Evolutionary conservation across 441 rosid species (phyloP), one percentile per base, ranked within the genome.

Genomic region (Eutrema salsugineum): DNA sequence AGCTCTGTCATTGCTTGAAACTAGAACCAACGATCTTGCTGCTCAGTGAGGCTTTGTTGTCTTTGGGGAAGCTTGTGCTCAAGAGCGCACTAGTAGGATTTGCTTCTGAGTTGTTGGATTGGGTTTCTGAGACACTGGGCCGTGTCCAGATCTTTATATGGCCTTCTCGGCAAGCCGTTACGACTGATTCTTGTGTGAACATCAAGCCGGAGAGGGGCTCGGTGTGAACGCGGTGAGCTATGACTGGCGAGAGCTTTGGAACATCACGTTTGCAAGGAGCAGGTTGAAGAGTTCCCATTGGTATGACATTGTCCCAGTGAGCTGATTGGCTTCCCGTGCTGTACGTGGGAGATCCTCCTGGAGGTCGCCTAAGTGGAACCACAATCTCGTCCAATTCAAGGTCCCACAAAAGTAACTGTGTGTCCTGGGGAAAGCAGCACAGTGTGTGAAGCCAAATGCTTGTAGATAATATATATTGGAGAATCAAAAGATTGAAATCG

Each of bases 381-480:
- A 95, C 98, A 49, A 95, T 93, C 82, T 93, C 99, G 28, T 95
- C 97, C 94, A 86, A 81, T 85, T 95, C 96, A 38, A 95, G 83
- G 83, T 95, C 98, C 99, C 99, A 95, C 42, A 93, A 80, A 57
- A 95, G 89, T 81, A 94, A 85, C 59, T 86, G 97, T 0, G 99
- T 92, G 59, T 94, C 99, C 99, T 94, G 91, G 33, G 56, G 22
- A 43, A 59, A 75, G 33, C 70, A 40, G 75, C n/a, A 49, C 3
- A 76, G 64, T 22, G 27, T 59, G 6, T 46, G 59, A 71, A 16
- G 32, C 22, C 67, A 69, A 35, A 12, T 42, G 44, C 56, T 43
- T 19, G 42, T 54, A 54, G 11, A 27, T 64, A 67, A 77, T 67
- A 38, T 20, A 32, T 30, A 39, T 24, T 63, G 66, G 32, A 22